Conservation (phyloP, 108 stramenopile genomes). For the Nannochloropsis salina region DNA sequence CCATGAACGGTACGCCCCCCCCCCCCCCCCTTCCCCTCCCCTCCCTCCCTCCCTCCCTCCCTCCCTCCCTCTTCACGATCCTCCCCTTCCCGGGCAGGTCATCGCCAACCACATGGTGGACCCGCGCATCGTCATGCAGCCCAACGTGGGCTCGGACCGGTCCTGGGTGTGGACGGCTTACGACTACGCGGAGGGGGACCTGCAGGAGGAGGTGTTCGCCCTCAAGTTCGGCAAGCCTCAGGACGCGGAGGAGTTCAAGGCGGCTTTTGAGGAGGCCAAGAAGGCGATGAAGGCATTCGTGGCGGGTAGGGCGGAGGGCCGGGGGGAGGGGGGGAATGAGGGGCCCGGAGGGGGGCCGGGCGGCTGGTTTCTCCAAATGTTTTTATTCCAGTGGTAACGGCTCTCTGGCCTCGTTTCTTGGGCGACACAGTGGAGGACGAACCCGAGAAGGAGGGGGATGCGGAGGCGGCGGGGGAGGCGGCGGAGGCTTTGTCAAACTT, state of each 20-base stretch:
- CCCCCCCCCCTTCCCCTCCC: neutral
- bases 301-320: constrained; percentile 52
- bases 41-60: neutral
- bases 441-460: neutral
- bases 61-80: neutral
- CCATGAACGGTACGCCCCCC: constrained; percentile 70
- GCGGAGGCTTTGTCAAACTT: constrained; percentile 10
- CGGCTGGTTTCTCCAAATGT: too few relatives aligned
- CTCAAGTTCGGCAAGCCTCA: constrained; percentile 87
- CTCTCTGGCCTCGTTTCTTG: too few relatives aligned
- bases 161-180: constrained; percentile 97
- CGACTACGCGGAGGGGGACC: constrained; percentile 87
- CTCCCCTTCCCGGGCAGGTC: constrained; percentile 50
- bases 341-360: too few relatives aligned
- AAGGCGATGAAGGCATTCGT: constrained; percentile 72
- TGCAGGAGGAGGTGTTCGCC: constrained; percentile 91
- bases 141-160: constrained; percentile 87
- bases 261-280: constrained; percentile 72
- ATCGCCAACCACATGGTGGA: constrained; percentile 94
- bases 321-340: too few relatives aligned
- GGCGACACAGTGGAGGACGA: neutral
- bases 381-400: too few relatives aligned
- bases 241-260: constrained; percentile 82
- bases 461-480: neutral
- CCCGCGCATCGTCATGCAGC: constrained; percentile 86